A percentile compares a stretch with the other conserved stretches of the same genome.
Evolutionary conservation across 2,329 filamentous ascomycete species (phyloP).

Genomic region (Diaporthe citri): DNA sequence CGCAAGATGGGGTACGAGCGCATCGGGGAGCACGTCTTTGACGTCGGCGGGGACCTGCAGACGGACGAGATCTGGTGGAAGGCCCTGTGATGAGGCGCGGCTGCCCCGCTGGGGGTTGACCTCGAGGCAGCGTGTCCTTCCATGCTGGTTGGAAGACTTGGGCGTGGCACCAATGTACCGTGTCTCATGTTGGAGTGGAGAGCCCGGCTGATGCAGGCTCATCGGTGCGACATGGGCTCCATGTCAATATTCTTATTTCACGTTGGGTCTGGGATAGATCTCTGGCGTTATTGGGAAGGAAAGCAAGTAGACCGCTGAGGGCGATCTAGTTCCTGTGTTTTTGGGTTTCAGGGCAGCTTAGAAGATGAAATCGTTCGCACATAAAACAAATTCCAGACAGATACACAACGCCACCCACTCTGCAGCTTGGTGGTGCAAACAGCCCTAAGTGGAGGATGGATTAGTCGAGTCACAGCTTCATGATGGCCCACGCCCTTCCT

Average conservation of each 20-base stretch:
- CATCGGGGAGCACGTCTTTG: constrained; percentile 58
- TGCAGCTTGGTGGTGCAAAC: background rate
- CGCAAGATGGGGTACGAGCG: constrained; percentile 54
- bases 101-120: background rate
- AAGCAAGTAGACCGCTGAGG: background rate
- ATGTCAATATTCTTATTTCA: background rate
- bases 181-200: too few species aligned
- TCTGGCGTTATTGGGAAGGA: background rate
- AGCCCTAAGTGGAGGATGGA: background rate
- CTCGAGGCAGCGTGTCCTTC: background rate
- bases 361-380: background rate
- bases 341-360: background rate
- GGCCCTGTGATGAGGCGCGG: constrained; percentile 41
- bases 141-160: too few species aligned
- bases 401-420: background rate
- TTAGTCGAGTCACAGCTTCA: background rate
- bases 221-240: background rate
- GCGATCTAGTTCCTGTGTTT: background rate
- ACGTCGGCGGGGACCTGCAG: constrained; percentile 55
- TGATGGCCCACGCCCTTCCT: background rate
- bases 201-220: background rate
- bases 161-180: background rate
- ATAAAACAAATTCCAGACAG: background rate
- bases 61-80: constrained; percentile 54
- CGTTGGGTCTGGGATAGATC: background rate